Base-by-base conservation (phyloP, 1,139 yeast genomes). In the Eremothecium sinecaudum region DNA sequence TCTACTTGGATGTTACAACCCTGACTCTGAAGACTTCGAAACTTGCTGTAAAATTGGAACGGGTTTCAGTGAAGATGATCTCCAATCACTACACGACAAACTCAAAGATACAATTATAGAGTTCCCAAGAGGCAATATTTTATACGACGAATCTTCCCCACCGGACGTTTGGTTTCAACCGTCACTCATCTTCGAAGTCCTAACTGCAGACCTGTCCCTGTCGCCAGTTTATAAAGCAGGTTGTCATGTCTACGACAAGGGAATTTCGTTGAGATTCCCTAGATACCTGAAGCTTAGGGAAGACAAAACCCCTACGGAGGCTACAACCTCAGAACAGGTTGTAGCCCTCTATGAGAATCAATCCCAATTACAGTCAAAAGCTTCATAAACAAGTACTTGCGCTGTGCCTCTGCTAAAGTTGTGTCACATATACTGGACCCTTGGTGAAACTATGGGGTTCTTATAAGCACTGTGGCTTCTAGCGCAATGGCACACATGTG, bases 91-190 rank as follows among this genome's bases (percentile, higher is more conserved):
- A 24, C 69, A 79, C 51, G 69, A 69, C 23, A 66, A 66, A 36
- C 66, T 90, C 36, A 71, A 77, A 28, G 78, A 83, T 4, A 76
- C 90, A 0, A 94, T 78, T 37, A 70, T 78, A 9, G 51, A 61
- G 0, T 62, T 57, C n/a, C 81, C 96, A 1, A 81, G 79, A 45
- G 66, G 82, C 0, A 81, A 79, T 36, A 75, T 73, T 43, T 67
- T 77, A 2, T 84, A 75, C 51, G 94, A 82, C 52, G 66, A 77
- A 21, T 72, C 69, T 46, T 81, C 84, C 1, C 66, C 63, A 18
- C 97, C 98, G 0, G 97, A 90, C 56, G 90, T 90, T 9, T 90
- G 98, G 98, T 82, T 90, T 52, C 95, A 90, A 49, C 97, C 99
- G 3, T 70, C 79, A 0, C 63, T 68, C 31, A 68, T 90, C 5